Conservation (phyloP, 495 filamentous ascomycete genomes). For the Penicillium flavigenum region DNA sequence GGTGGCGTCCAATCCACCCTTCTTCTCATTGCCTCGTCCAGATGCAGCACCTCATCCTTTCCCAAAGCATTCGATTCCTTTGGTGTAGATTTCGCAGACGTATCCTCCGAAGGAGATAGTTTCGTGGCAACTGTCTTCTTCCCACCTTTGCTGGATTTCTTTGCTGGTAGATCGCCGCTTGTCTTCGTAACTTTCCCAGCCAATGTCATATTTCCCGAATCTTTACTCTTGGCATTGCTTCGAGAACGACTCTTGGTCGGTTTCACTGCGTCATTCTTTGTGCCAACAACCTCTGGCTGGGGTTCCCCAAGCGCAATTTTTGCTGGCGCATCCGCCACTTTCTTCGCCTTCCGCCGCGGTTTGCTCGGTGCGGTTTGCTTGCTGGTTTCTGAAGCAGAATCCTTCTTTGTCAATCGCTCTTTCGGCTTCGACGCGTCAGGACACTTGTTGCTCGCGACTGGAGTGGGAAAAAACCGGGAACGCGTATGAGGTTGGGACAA, state of each 20-base stretch:
- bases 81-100: not conserved
- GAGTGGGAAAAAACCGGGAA: constrained; percentile 33
- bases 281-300: constrained; percentile 5
- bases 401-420: constrained; percentile 16
- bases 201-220: constrained; percentile 35
- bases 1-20: constrained; percentile 50
- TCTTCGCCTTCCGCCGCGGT: constrained; percentile 21
- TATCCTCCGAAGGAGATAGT: constrained; percentile 1
- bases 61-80: constrained; percentile 16
- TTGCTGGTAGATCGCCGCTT: constrained; percentile 16
- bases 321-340: constrained; percentile 16
- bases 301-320: not conserved
- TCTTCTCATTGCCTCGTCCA: constrained; percentile 40
- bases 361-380: constrained; percentile 14
- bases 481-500: constrained; percentile 28
- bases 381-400: not conserved
- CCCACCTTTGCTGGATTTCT: constrained; percentile 17
- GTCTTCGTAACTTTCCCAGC: constrained; percentile 38
- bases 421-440: constrained; percentile 7
- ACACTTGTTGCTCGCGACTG: constrained; percentile 7
- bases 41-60: constrained; percentile 27
- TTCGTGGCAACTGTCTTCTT: constrained; percentile 13
- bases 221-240: constrained; percentile 22
- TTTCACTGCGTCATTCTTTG: constrained; percentile 19
- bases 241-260: constrained; percentile 26